These are phyloP conservation scores for Fusarium nygamai DNA, from an alignment of 2,329 filamentous ascomycete species.

Conservation along the genomic window DNA sequence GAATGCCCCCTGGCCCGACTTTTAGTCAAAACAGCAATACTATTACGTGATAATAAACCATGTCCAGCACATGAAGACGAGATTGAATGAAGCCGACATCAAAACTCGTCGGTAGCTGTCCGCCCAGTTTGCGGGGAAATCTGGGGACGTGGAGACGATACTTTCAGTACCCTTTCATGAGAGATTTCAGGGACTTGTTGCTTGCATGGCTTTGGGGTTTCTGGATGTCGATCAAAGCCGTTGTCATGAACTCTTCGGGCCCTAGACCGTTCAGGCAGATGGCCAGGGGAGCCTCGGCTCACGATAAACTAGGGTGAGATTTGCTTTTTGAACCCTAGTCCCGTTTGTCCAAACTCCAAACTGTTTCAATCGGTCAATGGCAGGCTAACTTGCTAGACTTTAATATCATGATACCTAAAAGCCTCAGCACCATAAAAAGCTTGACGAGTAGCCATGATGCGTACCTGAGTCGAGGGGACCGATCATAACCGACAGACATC, in stretches of 20 bases:
- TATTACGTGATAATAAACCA: constrained; percentile 42
- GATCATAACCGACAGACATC: constrained; percentile 26
- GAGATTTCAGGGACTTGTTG: constrained; percentile 11
- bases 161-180: constrained; percentile 8
- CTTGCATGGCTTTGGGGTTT: constrained; percentile 5
- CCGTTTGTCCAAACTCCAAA: constrained; percentile 2
- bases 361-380: neutral
- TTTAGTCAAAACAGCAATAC: constrained; percentile 40
- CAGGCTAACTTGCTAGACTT: neutral
- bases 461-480: constrained; percentile 15
- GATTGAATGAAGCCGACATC: constrained; percentile 17
- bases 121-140: constrained; percentile 42
- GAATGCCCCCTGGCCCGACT: constrained; percentile 20
- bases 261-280: constrained; percentile 1
- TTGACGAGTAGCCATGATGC: constrained; percentile 6
- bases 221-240: constrained; percentile 19
- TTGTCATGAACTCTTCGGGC: constrained; percentile 14
- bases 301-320: constrained; percentile 16
- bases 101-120: constrained; percentile 14
- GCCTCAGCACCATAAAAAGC: neutral
- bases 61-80: constrained; percentile 34
- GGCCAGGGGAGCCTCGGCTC: constrained; percentile 20
- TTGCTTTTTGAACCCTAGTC: constrained; percentile 19
- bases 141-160: constrained; percentile 38
- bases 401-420: neutral